Base-by-base conservation (phyloP, 495 filamentous ascomycete genomes). In the Evansstolkia leycettana region DNA sequence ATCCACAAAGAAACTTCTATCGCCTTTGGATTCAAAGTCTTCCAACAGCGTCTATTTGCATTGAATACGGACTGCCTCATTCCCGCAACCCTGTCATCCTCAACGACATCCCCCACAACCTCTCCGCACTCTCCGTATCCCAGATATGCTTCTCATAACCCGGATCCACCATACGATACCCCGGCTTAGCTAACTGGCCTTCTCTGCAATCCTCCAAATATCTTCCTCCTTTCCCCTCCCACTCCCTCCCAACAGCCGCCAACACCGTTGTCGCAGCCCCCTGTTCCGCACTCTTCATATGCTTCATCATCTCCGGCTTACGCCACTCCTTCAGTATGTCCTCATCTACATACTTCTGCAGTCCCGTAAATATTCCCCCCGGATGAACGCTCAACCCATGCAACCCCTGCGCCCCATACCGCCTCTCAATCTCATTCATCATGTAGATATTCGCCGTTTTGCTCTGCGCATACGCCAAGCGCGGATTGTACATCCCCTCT, bases 391-490 rank as follows among this genome's bases (percentile, higher is more conserved):
- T 60, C 7, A 38, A 46, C 0, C 50, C 62, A 36, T 62, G 61
- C 3, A 72, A 38, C 0, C 64, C 66, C 17, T 45, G 25, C 1
- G 43, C 26, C 3, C 60, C 57, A 34, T 61, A 69, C 0, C 48
- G 54, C 12, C 64, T 59, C 13, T 67, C 58, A n/a, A 72, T 58
- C 36, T 70, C 52, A 26, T 56, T 66, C 1, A 62, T 54, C 48
- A 54, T 66, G 39, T 57, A 65, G 18, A 64, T 44, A 38, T 52
- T 60, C 1, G 61, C 61, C 0, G 45, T 45, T 38, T 67, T 69
- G 16, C 44, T 52, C 20, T 62, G 52, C 1, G 40, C 51, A 38
- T 69, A 66, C 3, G 59, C 57, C 0, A 36, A 20, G 47, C 51
- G 46, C 1, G 47, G 45, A 6, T 55, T 39, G 33, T 72, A 72